Evolutionary conservation across 345 rosid genomes (phyloP), one percentile per base, ranked within the genome.

Genomic region (Arabis alpina): DNA sequence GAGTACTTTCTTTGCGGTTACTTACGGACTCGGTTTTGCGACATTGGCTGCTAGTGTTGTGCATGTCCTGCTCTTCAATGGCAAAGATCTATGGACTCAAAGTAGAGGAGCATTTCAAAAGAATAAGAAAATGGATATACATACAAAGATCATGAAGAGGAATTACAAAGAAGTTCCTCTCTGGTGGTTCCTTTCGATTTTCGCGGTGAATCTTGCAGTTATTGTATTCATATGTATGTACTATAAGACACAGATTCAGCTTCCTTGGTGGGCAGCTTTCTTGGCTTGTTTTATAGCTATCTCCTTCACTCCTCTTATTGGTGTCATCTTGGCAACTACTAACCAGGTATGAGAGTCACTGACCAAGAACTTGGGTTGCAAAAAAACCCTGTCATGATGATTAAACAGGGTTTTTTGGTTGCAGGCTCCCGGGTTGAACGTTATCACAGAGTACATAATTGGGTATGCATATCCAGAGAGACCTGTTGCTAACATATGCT

Each of bases 401-500:
- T 0, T 64, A 30, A 50, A n/a, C n/a, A 7, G 10, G 14, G 1
- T 1, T 40, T 70, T 28, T 27, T 36, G 2, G 24, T 42, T 69
- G 8, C 54, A 76, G 80, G 72, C 76, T 78, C 92, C 93, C 0
- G 98, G 98, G 27, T 73, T 90, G 77, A 92, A 92, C 74, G 55
- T 92, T 54, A 88, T 92, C 45, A 90, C 96, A 0, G 98, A 92
- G 36, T 90, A 88, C 52, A 78, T 90, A 25, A 90, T 92, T 11
- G 96, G 95, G 13, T 92, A 88, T 61, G 61, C 82, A 36, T 84
- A 88, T 73, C 98, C 98, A 0, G 98, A 86, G 79, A 77, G 79
- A 50, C 96, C 98, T 12, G 91, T 92, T 39, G 98, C 98, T 5
- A 92, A 90, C 73, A 89, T 92, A 84, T 86, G 94, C 81, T 92